Percentiles rank a stretch among this genome's conserved stretches.
phyloP scores from a whole-genome alignment of 108 stramenopile species.

The Aurantiochytrium sp. region DNA sequence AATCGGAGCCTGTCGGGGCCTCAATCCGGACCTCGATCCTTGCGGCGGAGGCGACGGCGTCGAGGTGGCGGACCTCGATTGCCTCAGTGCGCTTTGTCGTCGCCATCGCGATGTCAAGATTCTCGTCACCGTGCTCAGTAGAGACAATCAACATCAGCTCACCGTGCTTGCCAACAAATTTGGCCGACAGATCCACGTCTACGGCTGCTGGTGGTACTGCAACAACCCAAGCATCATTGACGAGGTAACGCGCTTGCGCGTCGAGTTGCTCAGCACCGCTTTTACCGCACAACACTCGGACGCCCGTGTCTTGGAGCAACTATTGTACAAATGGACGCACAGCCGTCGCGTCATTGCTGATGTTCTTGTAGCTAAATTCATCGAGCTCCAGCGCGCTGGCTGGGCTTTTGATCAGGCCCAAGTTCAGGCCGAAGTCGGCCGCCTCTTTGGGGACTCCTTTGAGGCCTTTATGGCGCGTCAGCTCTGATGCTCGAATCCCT shows the following conservation, averaged over 20 bases:
- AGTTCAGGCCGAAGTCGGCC: constrained; percentile 58
- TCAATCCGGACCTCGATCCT: constrained; percentile 56
- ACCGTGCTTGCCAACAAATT: constrained; percentile 75
- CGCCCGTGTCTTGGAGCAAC: constrained; percentile 74
- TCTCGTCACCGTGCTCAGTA: constrained; percentile 72
- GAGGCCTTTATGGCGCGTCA: constrained; percentile 66
- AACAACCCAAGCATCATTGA: constrained; percentile 76
- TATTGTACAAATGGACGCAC: constrained; percentile 87
- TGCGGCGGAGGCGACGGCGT: constrained; percentile 62
- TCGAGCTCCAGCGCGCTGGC: constrained; percentile 44
- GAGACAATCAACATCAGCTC: constrained; percentile 76
- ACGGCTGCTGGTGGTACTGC: constrained; percentile 81
- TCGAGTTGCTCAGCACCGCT: constrained; percentile 75
- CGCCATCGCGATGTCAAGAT: constrained; percentile 69
- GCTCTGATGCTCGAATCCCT: not conserved
- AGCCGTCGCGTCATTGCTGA: constrained; percentile 65
- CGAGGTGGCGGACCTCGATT: constrained; percentile 63
- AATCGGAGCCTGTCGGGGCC: constrained; percentile 69
- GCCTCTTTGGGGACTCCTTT: constrained; percentile 69
- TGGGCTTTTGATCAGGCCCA: constrained; percentile 54
- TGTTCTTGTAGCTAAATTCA: constrained; percentile 59
- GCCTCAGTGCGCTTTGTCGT: constrained; percentile 54
- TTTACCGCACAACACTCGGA: constrained; percentile 82
- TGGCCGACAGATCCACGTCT: constrained; percentile 69
- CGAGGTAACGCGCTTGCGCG: constrained; percentile 71